Percentiles rank a stretch among this genome's conserved stretches.
These are phyloP conservation scores for Malus sieversii DNA, from an alignment of 306 rosid genomes.

Conservation along the genomic window DNA sequence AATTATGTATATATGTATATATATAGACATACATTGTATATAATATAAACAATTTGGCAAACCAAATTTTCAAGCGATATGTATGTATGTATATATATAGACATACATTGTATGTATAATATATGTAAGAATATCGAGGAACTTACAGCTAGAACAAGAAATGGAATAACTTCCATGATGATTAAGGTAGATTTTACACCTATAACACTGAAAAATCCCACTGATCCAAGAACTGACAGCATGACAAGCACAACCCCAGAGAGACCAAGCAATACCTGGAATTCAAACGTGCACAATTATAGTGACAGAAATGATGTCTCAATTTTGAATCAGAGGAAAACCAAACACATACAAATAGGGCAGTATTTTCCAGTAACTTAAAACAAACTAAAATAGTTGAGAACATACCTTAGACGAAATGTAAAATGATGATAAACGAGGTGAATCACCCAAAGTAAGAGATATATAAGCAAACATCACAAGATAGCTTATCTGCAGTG, in stretches of 20 bases:
- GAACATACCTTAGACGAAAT: constrained; percentile 83
- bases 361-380: not conserved
- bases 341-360: not conserved
- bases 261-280: constrained; percentile 89
- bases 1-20: too few relatives aligned
- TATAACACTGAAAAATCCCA: constrained; percentile 81
- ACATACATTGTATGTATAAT: not conserved
- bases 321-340: constrained; percentile 1
- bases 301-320: not conserved
- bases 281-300: constrained; percentile 19
- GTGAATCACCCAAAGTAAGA: constrained; percentile 89
- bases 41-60: not conserved
- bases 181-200: constrained; percentile 92
- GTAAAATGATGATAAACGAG: constrained; percentile 56
- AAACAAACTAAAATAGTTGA: not conserved
- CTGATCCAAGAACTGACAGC: constrained; percentile 94
- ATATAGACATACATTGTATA: not conserved
- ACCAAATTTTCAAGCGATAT: not conserved
- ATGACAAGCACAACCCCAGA: constrained; percentile 86
- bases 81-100: too few relatives aligned
- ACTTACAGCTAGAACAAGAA: constrained; percentile 98
- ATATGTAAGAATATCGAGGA: not conserved
- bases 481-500: constrained; percentile 88
- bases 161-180: constrained; percentile 98
- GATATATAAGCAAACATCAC: constrained; percentile 98